phyloP scores from a whole-genome alignment of 2,329 filamentous ascomycete species.

The Colletotrichum gloeosporioides region DNA sequence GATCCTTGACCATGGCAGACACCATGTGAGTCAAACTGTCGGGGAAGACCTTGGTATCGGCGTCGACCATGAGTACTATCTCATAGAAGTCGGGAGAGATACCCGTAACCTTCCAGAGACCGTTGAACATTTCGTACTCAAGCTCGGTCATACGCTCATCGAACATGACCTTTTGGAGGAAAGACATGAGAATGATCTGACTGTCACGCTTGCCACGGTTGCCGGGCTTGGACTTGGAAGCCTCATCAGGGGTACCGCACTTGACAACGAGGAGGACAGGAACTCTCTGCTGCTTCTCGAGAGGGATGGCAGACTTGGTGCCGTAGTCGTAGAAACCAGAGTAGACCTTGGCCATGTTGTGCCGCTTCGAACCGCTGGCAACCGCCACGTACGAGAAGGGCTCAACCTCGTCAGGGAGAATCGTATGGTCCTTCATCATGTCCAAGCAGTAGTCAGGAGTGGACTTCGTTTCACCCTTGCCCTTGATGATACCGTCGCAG shows the following conservation, averaged over 20 bases:
- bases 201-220: slow-evolving; percentile 99
- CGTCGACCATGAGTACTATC: slow-evolving; percentile 97
- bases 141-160: slow-evolving; percentile 99
- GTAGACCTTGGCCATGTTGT: slow-evolving; percentile 99
- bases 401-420: slow-evolving; percentile 81
- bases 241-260: slow-evolving; percentile 90
- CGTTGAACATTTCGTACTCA: slow-evolving; percentile 99
- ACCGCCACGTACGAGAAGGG: slow-evolving; percentile 97
- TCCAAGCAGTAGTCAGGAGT: slow-evolving; percentile 89
- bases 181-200: slow-evolving; percentile 99
- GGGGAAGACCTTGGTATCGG: slow-evolving; percentile 98
- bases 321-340: slow-evolving; percentile 99
- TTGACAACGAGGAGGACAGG: slow-evolving; percentile 98
- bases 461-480: slow-evolving; percentile 82
- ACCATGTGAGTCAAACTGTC: slow-evolving; percentile 99
- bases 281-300: slow-evolving; percentile 91
- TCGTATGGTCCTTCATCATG: slow-evolving; percentile 94
- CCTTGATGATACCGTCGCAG: slow-evolving; percentile 97
- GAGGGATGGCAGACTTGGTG: slow-evolving; percentile 75
- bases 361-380: slow-evolving; percentile 91
- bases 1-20: slow-evolving; percentile 98
- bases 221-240: slow-evolving; percentile 82
- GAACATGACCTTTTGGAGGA: slow-evolving; percentile 99
- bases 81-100: slow-evolving; percentile 99
- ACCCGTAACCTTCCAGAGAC: slow-evolving; percentile 97